Evolutionary conservation across 768 basidiomycete genomes (phyloP).

Genomic region (Mycena belliarum): DNA sequence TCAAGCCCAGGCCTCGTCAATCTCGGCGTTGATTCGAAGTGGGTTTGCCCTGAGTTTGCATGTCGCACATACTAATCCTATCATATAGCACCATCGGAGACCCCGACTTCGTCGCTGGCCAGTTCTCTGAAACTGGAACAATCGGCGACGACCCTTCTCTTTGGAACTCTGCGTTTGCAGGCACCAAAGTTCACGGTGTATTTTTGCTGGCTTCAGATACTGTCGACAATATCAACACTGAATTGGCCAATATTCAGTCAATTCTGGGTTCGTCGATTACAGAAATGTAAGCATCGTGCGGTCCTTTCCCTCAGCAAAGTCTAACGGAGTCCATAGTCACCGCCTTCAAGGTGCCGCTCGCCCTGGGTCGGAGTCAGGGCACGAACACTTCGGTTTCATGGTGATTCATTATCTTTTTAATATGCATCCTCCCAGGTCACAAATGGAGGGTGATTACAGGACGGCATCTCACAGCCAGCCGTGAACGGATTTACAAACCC

Average conservation of each 20-base stretch:
- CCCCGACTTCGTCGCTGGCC: slow-evolving; percentile 10
- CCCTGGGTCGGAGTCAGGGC: slow-evolving; percentile 26
- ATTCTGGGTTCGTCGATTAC: slow-evolving; percentile 23
- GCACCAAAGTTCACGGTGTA: slow-evolving; percentile 23
- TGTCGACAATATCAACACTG: slow-evolving; percentile 20
- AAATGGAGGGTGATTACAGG: not conserved
- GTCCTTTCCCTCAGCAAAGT: not conserved
- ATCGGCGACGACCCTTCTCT: slow-evolving; percentile 18
- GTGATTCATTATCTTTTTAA: not conserved
- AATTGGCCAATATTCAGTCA: slow-evolving; percentile 22
- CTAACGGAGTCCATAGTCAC: not conserved
- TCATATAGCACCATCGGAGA: slow-evolving; percentile 16
- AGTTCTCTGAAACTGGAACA: slow-evolving; percentile 6
- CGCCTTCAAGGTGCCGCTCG: slow-evolving; percentile 25
- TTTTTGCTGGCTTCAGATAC: slow-evolving; percentile 27
- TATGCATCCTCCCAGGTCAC: not conserved
- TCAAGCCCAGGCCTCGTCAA: slow-evolving; percentile 21
- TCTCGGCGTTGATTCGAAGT: slow-evolving; percentile 20
- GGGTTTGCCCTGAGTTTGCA: not conserved
- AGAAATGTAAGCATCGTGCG: slow-evolving; percentile 5
- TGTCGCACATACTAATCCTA: not conserved
- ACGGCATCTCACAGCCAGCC: slow-evolving; percentile 26
- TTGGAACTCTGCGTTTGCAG: slow-evolving; percentile 24
- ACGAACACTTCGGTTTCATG: slow-evolving; percentile 32
- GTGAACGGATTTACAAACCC: slow-evolving; percentile 21